Conservation (phyloP, 1,139 yeast species). For the Saccharomycopsis hybrid region DNA sequence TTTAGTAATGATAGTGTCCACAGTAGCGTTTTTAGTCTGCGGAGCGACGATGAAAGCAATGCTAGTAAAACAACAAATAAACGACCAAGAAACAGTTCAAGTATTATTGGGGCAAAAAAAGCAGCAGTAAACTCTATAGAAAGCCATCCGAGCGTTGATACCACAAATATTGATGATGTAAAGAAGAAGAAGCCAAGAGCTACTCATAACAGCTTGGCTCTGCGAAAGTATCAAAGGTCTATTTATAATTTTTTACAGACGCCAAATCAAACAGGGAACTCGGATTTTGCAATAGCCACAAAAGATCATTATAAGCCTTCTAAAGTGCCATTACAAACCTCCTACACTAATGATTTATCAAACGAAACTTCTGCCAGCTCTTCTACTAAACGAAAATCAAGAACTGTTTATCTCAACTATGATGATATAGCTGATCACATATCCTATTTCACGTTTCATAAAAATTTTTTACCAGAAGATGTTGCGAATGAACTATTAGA, state of each 20-base stretch:
- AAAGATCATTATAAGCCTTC: not conserved
- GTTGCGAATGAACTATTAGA: constrained; percentile 40
- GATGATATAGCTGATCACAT: constrained; percentile 37
- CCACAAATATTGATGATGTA: not conserved
- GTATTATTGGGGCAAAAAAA: too few relatives aligned
- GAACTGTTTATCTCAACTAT: constrained; percentile 10
- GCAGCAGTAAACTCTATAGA: too few relatives aligned
- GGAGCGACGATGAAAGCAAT: not conserved
- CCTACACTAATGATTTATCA: not conserved
- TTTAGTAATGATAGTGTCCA: too few relatives aligned
- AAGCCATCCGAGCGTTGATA: not conserved
- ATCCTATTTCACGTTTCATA: constrained; percentile 46
- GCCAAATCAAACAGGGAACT: not conserved
- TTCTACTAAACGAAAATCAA: not conserved
- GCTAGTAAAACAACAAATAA: not conserved
- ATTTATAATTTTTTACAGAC: constrained; percentile 1
- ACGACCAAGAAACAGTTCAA: too few relatives aligned
- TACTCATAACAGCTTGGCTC: not conserved
- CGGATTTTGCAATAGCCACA: constrained; percentile 10
- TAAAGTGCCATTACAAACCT: not conserved
- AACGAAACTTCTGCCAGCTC: not conserved
- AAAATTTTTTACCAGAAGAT: constrained; percentile 44
- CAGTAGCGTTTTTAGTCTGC: too few relatives aligned
- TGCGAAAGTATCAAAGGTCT: constrained; percentile 7
- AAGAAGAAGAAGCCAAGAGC: not conserved